Conservation (phyloP, 257 asterid species). For the Solanum dulcamara region DNA sequence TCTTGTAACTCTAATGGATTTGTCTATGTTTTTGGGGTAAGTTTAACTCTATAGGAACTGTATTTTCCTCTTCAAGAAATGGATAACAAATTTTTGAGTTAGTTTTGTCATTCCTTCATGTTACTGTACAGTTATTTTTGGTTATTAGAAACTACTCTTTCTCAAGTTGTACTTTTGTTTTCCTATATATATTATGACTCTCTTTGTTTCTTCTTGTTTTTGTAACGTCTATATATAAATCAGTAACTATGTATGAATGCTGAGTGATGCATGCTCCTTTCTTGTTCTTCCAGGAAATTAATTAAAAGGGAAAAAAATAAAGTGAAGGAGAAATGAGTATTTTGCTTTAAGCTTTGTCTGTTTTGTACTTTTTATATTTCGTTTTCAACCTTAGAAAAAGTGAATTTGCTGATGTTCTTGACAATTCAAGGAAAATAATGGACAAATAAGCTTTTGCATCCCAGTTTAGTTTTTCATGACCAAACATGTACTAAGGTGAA, state of each 20-base stretch:
- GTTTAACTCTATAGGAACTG: neutral
- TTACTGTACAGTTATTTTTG: neutral
- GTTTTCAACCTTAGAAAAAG: neutral
- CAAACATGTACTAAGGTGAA: neutral
- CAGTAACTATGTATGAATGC: neutral
- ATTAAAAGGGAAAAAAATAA: neutral
- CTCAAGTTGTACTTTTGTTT: neutral
- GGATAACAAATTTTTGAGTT: neutral
- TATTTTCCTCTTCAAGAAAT: neutral
- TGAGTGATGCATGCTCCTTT: neutral
- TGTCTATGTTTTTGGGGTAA: constrained; percentile 76
- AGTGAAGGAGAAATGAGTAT: neutral
- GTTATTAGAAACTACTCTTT: neutral
- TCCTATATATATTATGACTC: neutral
- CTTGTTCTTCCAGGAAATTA: neutral
- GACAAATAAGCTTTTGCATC: neutral
- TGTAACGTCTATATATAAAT: neutral
- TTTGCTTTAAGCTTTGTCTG: neutral
- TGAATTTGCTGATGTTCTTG: neutral
- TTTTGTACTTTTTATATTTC: neutral
- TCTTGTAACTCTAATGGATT: constrained; percentile 69
- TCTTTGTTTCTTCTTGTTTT: too few species aligned
- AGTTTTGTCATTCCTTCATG: neutral
- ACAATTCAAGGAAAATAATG: neutral
- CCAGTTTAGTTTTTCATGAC: neutral